phyloP scores from a whole-genome alignment of 2,329 filamentous ascomycete species.

The Podosphaera fusca region DNA sequence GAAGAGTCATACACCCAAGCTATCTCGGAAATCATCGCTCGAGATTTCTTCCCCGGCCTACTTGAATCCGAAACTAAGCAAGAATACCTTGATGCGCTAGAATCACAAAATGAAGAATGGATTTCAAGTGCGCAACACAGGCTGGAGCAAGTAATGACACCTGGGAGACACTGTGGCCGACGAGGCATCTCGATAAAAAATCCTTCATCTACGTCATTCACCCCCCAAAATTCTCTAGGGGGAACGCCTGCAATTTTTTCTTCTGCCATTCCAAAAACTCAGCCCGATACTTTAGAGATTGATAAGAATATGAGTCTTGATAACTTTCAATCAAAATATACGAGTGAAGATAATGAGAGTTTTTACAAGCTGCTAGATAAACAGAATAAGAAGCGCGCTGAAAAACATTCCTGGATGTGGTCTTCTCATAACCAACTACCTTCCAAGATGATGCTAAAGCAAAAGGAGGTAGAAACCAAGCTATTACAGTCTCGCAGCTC shows the following conservation, averaged over 20 bases:
- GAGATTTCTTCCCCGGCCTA: conserved; percentile 90
- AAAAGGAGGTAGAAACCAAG: conserved; percentile 35
- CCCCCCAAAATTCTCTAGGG: neutral
- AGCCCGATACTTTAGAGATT: conserved; percentile 24
- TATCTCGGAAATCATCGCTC: conserved; percentile 79
- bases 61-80: conserved; percentile 68
- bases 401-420: conserved; percentile 81
- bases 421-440: conserved; percentile 64
- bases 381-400: conserved; percentile 62
- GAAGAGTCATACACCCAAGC: conserved; percentile 85
- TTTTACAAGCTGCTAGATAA: conserved; percentile 84
- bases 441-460: conserved; percentile 53
- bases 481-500: conserved; percentile 22
- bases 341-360: conserved; percentile 91
- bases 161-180: conserved; percentile 27
- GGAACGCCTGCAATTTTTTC: conserved; percentile 31
- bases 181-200: conserved; percentile 16
- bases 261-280: conserved; percentile 17
- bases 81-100: conserved; percentile 78
- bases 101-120: conserved; percentile 68
- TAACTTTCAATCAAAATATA: conserved; percentile 79
- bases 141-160: conserved; percentile 61
- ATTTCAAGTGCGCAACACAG: conserved; percentile 58
- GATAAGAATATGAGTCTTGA: conserved; percentile 63
- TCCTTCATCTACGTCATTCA: conserved; percentile 12